These are phyloP conservation scores for Melaleuca quinquenervia DNA, from an alignment of 345 rosid genomes.

Conservation along the genomic window DNA sequence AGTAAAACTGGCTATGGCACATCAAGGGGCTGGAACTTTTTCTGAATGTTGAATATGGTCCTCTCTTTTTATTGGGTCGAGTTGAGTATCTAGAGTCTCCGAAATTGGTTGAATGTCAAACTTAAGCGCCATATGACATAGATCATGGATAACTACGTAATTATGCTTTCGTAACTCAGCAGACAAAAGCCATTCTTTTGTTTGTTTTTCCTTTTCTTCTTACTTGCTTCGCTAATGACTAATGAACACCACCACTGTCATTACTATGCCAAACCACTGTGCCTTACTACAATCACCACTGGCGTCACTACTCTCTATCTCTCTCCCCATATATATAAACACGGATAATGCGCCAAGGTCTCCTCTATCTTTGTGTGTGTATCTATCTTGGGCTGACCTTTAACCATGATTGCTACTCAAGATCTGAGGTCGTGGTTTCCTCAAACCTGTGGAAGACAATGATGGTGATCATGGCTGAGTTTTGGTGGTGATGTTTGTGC, in stretches of 20 bases:
- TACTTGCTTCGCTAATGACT: not conserved
- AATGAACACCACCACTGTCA: not conserved
- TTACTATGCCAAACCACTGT: not conserved
- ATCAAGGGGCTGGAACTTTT: not conserved
- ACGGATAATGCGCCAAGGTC: not conserved
- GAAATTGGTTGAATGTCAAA: not conserved
- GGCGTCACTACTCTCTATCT: not conserved
- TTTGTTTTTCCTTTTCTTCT: not conserved
- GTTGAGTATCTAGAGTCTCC: not conserved
- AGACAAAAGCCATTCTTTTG: not conserved
- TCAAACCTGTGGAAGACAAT: not conserved
- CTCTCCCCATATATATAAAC: not conserved
- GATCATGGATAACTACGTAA: not conserved
- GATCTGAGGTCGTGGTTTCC: not conserved
- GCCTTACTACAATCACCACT: not conserved
- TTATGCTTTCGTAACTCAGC: not conserved
- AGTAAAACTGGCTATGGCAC: not conserved
- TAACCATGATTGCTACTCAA: not conserved
- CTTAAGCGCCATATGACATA: not conserved
- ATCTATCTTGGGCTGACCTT: not conserved
- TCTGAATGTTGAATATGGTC: not conserved
- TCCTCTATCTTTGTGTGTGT: not conserved
- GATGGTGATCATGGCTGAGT: not conserved
- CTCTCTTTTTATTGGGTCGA: not conserved
- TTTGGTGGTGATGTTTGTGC: not conserved